A percentile compares a stretch with the other conserved stretches of the same genome.
phyloP scores from a whole-genome alignment of 2,329 filamentous ascomycete species.

The Aspergillus clavatus region DNA sequence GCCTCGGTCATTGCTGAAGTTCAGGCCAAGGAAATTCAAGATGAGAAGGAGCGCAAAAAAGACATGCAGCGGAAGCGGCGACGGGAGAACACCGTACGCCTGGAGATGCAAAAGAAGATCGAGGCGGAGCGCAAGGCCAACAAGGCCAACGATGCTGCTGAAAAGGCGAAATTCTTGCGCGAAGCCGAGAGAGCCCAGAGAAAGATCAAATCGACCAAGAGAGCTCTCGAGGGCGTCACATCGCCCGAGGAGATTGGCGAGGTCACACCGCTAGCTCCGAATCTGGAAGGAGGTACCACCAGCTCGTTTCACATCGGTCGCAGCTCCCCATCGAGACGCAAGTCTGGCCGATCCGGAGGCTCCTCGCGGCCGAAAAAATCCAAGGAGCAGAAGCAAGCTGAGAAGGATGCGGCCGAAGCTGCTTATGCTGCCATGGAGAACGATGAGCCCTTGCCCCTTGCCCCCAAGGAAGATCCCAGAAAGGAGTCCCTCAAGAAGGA shows the following conservation, averaged over 20 bases:
- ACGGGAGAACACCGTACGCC: constrained; percentile 87
- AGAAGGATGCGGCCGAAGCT: constrained; percentile 73
- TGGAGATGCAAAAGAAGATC: constrained; percentile 78
- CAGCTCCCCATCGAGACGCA: constrained; percentile 49
- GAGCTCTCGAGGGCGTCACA: constrained; percentile 79
- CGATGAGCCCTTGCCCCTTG: constrained; percentile 45
- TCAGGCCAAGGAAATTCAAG: constrained; percentile 80
- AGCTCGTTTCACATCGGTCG: constrained; percentile 71
- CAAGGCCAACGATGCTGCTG: constrained; percentile 73
- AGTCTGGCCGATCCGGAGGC: constrained; percentile 49
- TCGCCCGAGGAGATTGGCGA: constrained; percentile 65
- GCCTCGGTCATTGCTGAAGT: constrained; percentile 79
- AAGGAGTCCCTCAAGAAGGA: constrained; percentile 42
- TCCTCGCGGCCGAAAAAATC: constrained; percentile 77
- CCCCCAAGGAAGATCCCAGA: constrained; percentile 54
- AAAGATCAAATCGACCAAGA: constrained; percentile 86
- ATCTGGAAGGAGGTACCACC: constrained; percentile 79
- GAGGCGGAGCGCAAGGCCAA: constrained; percentile 73
- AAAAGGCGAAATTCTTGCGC: constrained; percentile 72
- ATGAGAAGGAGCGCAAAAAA: constrained; percentile 98
- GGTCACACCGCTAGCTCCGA: constrained; percentile 68
- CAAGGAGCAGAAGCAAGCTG: constrained; percentile 65
- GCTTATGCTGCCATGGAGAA: constrained; percentile 67
- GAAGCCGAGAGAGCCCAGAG: constrained; percentile 88
- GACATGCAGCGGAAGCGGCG: constrained; percentile 98